phyloP scores from a whole-genome alignment of 1,139 yeast genomes.

The Geotrichum siamense region DNA sequence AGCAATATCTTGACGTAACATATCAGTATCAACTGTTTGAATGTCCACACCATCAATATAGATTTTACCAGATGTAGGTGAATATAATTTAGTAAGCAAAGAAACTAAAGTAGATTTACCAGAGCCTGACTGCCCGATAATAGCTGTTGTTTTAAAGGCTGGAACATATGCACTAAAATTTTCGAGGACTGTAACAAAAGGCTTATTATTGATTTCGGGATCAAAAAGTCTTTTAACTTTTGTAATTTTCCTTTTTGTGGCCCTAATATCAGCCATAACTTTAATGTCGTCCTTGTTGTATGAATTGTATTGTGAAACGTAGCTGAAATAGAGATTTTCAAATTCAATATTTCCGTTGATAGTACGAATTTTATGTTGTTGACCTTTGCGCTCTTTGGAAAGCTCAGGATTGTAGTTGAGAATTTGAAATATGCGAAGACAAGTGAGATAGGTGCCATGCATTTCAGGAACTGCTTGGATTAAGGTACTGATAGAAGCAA shows the following conservation, averaged over 20 bases:
- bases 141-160: conserved; percentile 66
- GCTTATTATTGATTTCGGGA: conserved; percentile 5
- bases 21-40: conserved; percentile 50
- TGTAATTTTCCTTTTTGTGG: conserved; percentile 15
- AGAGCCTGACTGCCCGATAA: conserved; percentile 86
- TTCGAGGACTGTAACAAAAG: conserved; percentile 19
- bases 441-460: conserved; percentile 50
- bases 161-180: conserved; percentile 40
- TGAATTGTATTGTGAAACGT: conserved; percentile 7
- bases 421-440: conserved; percentile 38
- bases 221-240: conserved; percentile 22
- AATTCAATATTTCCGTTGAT: conserved; percentile 13
- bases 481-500: conserved; percentile 54
- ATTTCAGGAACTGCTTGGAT: conserved; percentile 66
- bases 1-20: conserved; percentile 60
- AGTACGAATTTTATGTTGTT: conserved; percentile 11
- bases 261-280: not conserved
- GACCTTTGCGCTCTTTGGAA: conserved; percentile 23
- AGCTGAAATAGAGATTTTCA: conserved; percentile 15
- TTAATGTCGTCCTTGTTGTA: not conserved
- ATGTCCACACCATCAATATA: conserved; percentile 56
- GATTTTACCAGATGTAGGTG: conserved; percentile 51
- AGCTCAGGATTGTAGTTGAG: conserved; percentile 35
- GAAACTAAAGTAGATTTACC: conserved; percentile 82
- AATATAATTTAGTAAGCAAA: conserved; percentile 57